Base-by-base conservation (phyloP, 192 early-diverging fungal species). In the Linderina pennispora region DNA sequence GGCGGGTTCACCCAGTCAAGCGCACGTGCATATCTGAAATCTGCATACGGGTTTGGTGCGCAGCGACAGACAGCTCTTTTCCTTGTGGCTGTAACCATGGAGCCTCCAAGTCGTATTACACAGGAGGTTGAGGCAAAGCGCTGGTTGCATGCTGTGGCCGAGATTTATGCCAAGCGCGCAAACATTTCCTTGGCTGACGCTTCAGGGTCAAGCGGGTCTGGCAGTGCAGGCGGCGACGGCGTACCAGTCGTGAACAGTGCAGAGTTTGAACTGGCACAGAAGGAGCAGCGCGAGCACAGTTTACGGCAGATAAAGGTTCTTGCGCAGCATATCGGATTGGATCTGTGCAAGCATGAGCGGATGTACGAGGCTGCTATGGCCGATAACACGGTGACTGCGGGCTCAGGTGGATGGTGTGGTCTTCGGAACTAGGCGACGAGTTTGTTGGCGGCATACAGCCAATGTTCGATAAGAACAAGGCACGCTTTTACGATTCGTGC, bases 161-260 rank as follows among this genome's bases (percentile, higher is more conserved):
- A 79, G 45, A 68, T 68, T 1, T 94, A 94, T 46, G 89, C 88
- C n/a, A 59, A 77, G 20, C 78, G 78, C 44, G 69, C 76, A 23
- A 83, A 84, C 28, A 72, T 92, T 82, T 43, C 5, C 3, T n/a
- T n/a, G n/a, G n/a, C n/a, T n/a, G n/a, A n/a, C n/a, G n/a, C n/a
- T n/a, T n/a, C n/a, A n/a, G n/a, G n/a, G n/a, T n/a, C n/a, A n/a
- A n/a, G n/a, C n/a, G n/a, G n/a, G n/a, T n/a, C n/a, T n/a, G n/a
- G n/a, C n/a, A n/a, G n/a, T n/a, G n/a, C n/a, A n/a, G n/a, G n/a
- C n/a, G 55, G 85, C 88, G n/a, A n/a, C n/a, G n/a, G n/a, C n/a
- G n/a, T n/a, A n/a, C n/a, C 86, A 17, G 70, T n/a, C n/a, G 84
- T 97, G 50, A 91, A 92, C 80, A 85, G 81, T 61, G 91, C 89